Conservation (phyloP, 768 basidiomycete species). For the Trametes punicea region DNA sequence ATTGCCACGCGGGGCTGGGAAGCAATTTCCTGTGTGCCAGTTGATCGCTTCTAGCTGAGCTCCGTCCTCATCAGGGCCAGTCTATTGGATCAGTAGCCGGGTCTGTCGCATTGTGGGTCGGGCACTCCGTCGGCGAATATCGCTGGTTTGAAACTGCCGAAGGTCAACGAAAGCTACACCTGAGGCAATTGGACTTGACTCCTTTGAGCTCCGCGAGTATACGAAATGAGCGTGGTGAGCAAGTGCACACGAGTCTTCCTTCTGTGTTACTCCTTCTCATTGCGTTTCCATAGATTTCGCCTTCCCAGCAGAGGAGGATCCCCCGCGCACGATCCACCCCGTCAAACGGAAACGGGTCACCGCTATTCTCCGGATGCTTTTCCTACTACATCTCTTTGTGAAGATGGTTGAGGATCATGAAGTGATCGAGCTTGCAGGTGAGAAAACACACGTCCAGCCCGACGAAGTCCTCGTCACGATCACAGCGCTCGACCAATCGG, state of each 20-base stretch:
- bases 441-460: no score
- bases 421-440: no score
- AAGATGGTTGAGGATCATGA: no score
- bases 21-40: background rate
- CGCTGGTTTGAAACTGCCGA: background rate
- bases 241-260: background rate
- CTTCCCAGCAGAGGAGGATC: no score
- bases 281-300: background rate
- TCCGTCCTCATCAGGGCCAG: background rate
- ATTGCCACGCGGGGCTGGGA: background rate
- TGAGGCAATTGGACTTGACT: background rate
- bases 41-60: background rate
- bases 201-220: background rate
- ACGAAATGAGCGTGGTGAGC: background rate
- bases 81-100: background rate
- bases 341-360: no score
- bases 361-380: no score
- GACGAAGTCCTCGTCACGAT: no score
- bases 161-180: background rate
- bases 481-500: no score
- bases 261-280: background rate
- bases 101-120: background rate
- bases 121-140: background rate
- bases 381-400: no score
- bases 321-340: no score